Conservation (phyloP, 345 rosid genomes). For the Hibiscus mutabilis region DNA sequence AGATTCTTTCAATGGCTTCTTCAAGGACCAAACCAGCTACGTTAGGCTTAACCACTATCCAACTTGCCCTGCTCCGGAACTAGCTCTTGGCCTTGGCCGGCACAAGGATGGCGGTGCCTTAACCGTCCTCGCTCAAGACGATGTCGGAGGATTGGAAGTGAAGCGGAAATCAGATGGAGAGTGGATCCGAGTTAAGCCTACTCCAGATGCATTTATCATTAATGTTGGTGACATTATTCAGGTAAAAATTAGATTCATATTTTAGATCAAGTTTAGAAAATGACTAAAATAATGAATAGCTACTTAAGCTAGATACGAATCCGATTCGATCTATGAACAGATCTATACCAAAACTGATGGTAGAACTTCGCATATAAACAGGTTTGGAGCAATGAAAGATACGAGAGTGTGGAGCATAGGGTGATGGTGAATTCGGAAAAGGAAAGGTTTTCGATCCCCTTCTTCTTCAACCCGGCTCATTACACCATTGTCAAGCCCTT, state of each 20-base stretch:
- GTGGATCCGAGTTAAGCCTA: slow-evolving; percentile 63
- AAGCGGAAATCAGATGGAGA: slow-evolving; percentile 58
- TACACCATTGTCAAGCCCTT: slow-evolving; percentile 44
- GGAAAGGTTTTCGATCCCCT: slow-evolving; percentile 59
- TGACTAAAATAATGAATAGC: no score
- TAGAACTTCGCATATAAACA: slow-evolving; percentile 16
- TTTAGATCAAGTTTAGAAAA: no score
- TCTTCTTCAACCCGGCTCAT: slow-evolving; percentile 53
- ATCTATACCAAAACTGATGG: not conserved
- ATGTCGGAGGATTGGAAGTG: slow-evolving; percentile 76
- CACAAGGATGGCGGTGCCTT: slow-evolving; percentile 79
- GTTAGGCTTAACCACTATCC: slow-evolving; percentile 73
- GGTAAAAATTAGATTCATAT: no score
- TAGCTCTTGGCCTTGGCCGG: slow-evolving; percentile 79
- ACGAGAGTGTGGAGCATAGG: slow-evolving; percentile 70
- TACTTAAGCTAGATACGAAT: no score
- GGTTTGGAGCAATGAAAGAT: slow-evolving; percentile 71
- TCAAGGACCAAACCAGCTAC: slow-evolving; percentile 48
- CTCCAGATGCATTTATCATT: slow-evolving; percentile 53
- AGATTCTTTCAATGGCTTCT: slow-evolving; percentile 41
- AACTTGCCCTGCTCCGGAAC: slow-evolving; percentile 69
- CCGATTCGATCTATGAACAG: no score
- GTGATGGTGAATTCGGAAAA: slow-evolving; percentile 50
- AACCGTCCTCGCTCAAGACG: slow-evolving; percentile 68
- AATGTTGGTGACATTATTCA: slow-evolving; percentile 67